Evolutionary conservation across 2,329 filamentous ascomycete species (phyloP).

Genomic region (Ceratocystis huliohia): DNA sequence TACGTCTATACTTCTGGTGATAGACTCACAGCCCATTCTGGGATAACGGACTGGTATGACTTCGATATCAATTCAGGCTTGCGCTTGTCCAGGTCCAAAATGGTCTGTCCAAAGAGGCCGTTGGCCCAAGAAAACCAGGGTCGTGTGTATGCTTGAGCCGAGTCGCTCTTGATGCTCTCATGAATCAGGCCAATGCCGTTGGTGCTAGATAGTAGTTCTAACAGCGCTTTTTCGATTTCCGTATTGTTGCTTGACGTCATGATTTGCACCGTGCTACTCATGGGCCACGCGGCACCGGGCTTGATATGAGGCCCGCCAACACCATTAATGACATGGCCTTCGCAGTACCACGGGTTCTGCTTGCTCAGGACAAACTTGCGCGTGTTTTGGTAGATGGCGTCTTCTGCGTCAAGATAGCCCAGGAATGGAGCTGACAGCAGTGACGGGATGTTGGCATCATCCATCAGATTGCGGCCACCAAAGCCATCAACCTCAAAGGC

Average conservation of each 20-base stretch:
- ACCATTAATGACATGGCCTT: constrained; percentile 53
- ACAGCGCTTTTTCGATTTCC: constrained; percentile 29
- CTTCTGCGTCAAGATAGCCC: constrained; percentile 44
- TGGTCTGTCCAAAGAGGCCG: constrained; percentile 72
- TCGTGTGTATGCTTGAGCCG: constrained; percentile 28
- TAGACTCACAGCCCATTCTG: neutral
- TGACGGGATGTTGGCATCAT: constrained; percentile 59
- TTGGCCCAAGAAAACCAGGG: constrained; percentile 70
- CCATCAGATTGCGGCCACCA: constrained; percentile 53
- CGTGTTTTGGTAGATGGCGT: constrained; percentile 64
- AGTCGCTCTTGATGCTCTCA: constrained; percentile 32
- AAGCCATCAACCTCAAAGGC: constrained; percentile 69
- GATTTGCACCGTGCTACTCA: constrained; percentile 42
- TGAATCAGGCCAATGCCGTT: constrained; percentile 36
- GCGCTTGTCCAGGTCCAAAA: constrained; percentile 60
- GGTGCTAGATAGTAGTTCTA: constrained; percentile 32
- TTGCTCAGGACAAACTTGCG: constrained; percentile 62
- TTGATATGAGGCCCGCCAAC: constrained; percentile 61
- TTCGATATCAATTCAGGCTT: constrained; percentile 51
- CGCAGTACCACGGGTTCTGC: constrained; percentile 67
- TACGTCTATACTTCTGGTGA: neutral
- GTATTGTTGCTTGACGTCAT: constrained; percentile 34
- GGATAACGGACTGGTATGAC: constrained; percentile 34
- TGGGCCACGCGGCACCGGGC: constrained; percentile 43
- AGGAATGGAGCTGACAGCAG: constrained; percentile 53